phyloP scores from a whole-genome alignment of 2,329 filamentous ascomycete genomes.

The Talaromyces sp. region DNA sequence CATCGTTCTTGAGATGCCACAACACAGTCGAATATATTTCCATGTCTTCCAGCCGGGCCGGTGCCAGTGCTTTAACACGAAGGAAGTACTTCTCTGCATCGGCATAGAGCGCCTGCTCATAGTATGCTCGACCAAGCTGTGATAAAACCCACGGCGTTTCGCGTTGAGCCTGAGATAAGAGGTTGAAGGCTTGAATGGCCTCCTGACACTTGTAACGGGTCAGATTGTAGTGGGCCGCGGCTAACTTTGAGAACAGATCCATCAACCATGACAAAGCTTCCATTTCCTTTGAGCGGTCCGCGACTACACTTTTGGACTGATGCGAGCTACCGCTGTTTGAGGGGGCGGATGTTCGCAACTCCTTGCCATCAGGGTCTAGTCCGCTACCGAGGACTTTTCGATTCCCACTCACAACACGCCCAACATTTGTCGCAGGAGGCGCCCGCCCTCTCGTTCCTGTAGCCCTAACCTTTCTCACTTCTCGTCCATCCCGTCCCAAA shows the following conservation, averaged over 20 bases:
- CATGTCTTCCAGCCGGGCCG: slow-evolving; percentile 87
- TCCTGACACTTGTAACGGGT: slow-evolving; percentile 75
- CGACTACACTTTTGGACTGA: slow-evolving; percentile 30
- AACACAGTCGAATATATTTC: slow-evolving; percentile 97
- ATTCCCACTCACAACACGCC: slow-evolving; percentile 85
- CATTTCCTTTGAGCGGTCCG: slow-evolving; percentile 62
- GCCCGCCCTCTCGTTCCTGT: slow-evolving; percentile 65
- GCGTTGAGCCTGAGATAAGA: slow-evolving; percentile 68
- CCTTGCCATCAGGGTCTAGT: slow-evolving; percentile 67
- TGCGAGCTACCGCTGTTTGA: slow-evolving; percentile 29
- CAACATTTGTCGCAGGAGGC: slow-evolving; percentile 67
- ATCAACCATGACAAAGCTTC: slow-evolving; percentile 74
- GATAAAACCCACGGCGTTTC: slow-evolving; percentile 92
- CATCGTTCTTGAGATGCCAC: slow-evolving; percentile 94
- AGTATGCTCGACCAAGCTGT: slow-evolving; percentile 84
- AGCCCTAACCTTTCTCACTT: slow-evolving; percentile 79
- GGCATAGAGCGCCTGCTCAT: slow-evolving; percentile 80
- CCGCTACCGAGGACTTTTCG: slow-evolving; percentile 60
- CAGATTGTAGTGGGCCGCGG: slow-evolving; percentile 71
- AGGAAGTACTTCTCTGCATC: slow-evolving; percentile 86
- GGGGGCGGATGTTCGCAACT: slow-evolving; percentile 40
- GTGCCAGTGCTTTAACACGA: slow-evolving; percentile 72
- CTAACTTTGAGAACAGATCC: slow-evolving; percentile 77
- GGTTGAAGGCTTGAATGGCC: slow-evolving; percentile 68
- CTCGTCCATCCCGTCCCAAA: slow-evolving; percentile 62